Evolutionary conservation across 2,329 filamentous ascomycete genomes (phyloP).

Genomic region (Pseudogymnoascus sp.): DNA sequence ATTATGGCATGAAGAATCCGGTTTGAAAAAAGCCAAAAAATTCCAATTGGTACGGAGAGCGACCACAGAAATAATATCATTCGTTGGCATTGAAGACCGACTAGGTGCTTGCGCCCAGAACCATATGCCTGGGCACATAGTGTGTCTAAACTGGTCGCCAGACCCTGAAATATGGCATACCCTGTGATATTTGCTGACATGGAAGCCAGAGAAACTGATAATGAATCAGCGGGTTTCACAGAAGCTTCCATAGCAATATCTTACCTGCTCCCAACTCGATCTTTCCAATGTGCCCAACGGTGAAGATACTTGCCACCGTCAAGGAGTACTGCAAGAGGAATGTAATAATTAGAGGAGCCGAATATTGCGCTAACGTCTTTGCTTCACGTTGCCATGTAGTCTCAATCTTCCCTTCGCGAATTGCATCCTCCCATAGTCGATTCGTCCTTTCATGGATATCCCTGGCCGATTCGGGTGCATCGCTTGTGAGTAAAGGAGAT

Average conservation of each 20-base stretch:
- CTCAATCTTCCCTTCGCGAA: constrained; percentile 68
- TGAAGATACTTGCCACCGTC: constrained; percentile 73
- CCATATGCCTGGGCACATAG: constrained; percentile 92
- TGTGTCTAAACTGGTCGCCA: constrained; percentile 84
- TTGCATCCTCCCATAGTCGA: constrained; percentile 77
- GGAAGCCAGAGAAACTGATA: constrained; percentile 51
- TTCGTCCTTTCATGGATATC: constrained; percentile 50
- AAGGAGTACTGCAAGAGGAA: constrained; percentile 77
- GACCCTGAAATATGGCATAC: constrained; percentile 69
- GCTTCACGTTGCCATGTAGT: constrained; percentile 89
- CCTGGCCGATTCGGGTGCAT: constrained; percentile 35
- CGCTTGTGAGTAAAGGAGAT: constrained; percentile 34
- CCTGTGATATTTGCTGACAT: constrained; percentile 78
- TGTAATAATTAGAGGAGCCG: constrained; percentile 60
- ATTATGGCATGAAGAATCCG: constrained; percentile 57
- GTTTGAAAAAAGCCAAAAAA: constrained; percentile 63
- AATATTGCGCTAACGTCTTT: constrained; percentile 67
- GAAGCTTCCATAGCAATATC: not conserved
- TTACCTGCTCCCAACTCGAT: constrained; percentile 50
- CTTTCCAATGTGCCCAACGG: constrained; percentile 66
- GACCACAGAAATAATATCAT: constrained; percentile 71
- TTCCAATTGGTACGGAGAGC: constrained; percentile 61
- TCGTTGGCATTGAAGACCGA: constrained; percentile 72
- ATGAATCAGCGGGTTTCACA: not conserved
- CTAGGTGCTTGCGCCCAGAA: constrained; percentile 78